These are phyloP conservation scores for Penicillium vulpinum DNA, from an alignment of 2,329 filamentous ascomycete species.

Conservation along the genomic window DNA sequence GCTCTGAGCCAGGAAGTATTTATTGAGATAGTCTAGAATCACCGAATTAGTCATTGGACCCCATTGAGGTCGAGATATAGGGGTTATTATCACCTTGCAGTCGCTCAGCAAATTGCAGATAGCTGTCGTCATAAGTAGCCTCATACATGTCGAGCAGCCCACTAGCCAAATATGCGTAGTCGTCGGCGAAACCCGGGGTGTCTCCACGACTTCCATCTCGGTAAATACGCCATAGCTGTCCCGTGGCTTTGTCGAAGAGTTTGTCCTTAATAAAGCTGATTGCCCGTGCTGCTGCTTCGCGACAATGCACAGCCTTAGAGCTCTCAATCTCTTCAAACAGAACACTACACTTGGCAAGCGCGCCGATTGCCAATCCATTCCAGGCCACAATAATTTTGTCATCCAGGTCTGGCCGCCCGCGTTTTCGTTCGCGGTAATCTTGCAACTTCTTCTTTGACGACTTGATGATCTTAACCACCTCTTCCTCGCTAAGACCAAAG, in stretches of 20 bases:
- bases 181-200: constrained; percentile 79
- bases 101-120: constrained; percentile 76
- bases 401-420: constrained; percentile 75
- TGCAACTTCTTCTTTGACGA: constrained; percentile 68
- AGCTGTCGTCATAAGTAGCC: constrained; percentile 72
- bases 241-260: constrained; percentile 66
- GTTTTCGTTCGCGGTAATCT: constrained; percentile 69
- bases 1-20: constrained; percentile 71
- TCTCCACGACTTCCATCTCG: constrained; percentile 63
- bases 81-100: constrained; percentile 64
- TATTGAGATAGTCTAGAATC: constrained; percentile 66
- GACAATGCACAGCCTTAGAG: constrained; percentile 60
- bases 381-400: constrained; percentile 84
- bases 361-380: constrained; percentile 85
- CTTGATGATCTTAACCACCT: constrained; percentile 67
- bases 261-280: constrained; percentile 70
- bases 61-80: neutral
- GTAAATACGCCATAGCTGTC: constrained; percentile 72
- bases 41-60: constrained; percentile 1
- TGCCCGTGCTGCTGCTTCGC: constrained; percentile 65
- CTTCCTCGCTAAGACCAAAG: constrained; percentile 69
- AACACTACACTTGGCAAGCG: constrained; percentile 72
- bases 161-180: constrained; percentile 86
- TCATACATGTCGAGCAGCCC: constrained; percentile 84
- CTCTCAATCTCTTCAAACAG: constrained; percentile 64